Evolutionary conservation across 441 rosid species (phyloP).

Genomic region (Rhodomyrtus psidioides): DNA sequence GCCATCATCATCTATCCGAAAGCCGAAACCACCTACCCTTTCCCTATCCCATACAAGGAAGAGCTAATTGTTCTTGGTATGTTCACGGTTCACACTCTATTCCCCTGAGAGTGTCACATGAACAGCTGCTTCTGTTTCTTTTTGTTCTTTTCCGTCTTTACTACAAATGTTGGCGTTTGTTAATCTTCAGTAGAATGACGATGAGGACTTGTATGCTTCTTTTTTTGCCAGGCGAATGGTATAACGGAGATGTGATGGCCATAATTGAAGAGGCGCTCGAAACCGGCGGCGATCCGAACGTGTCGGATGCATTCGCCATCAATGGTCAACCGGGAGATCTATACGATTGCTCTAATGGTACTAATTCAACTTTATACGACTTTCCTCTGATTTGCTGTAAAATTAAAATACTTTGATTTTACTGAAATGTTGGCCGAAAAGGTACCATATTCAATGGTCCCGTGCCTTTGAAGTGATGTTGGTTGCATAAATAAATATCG

Average conservation of each 20-base stretch:
- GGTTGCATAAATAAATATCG: background rate
- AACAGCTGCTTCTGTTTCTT: background rate
- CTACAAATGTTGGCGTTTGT: background rate
- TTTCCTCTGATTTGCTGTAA: background rate
- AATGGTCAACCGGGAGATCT: background rate
- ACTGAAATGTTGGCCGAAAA: no score
- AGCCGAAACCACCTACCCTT: background rate
- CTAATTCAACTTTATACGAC: background rate
- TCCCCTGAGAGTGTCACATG: background rate
- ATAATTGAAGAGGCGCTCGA: background rate
- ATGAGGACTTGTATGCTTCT: background rate
- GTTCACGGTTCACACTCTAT: background rate
- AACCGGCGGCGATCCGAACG: background rate
- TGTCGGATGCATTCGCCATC: background rate
- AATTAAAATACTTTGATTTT: background rate
- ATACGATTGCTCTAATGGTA: background rate
- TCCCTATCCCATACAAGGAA: background rate
- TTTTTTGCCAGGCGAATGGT: background rate
- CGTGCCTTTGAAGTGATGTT: background rate
- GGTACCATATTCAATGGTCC: background rate
- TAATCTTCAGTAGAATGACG: background rate
- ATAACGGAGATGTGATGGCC: slow-evolving; percentile 1
- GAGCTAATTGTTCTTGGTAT: background rate
- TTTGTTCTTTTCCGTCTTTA: background rate
- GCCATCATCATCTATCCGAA: background rate